Conservation (phyloP, 2,329 filamentous ascomycete species). For the Trichoderma sp. region DNA sequence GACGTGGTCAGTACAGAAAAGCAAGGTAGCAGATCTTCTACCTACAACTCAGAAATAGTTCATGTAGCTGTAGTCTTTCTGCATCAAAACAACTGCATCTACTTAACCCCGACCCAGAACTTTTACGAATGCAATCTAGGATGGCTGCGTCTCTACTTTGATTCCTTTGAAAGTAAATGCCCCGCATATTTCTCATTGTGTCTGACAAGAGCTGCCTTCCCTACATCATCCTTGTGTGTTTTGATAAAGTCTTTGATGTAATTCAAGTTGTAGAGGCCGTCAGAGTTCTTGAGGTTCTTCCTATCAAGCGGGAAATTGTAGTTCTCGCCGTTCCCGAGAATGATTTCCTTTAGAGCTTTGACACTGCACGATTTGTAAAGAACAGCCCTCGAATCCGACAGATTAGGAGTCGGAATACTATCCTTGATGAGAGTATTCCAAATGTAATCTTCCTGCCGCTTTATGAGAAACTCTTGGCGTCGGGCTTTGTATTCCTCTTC, state of each 20-base stretch:
- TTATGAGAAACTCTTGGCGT: conserved; percentile 47
- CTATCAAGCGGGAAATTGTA: conserved; percentile 43
- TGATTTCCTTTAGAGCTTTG: conserved; percentile 53
- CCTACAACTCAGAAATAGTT: neutral
- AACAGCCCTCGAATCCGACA: conserved; percentile 33
- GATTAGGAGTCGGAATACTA: conserved; percentile 38
- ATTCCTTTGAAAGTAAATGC: neutral
- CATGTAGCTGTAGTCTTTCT: neutral
- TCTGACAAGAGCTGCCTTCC: conserved; percentile 39
- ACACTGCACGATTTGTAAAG: conserved; percentile 43
- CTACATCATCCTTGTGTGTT: conserved; percentile 45
- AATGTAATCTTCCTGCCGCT: conserved; percentile 49
- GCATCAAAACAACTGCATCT: neutral
- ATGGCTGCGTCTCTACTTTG: neutral
- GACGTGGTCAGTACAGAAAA: neutral
- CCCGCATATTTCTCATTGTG: conserved; percentile 33
- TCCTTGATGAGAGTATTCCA: conserved; percentile 52
- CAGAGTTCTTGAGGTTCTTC: conserved; percentile 38
- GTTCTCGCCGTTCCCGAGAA: conserved; percentile 50
- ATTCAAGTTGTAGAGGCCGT: conserved; percentile 52
- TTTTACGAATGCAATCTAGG: neutral
- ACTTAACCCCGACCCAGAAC: neutral
- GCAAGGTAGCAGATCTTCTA: neutral
- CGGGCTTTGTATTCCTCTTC: conserved; percentile 49
- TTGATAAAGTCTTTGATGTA: conserved; percentile 49